These are phyloP conservation scores for Penicillium sp. DNA, from an alignment of 2,329 filamentous ascomycete genomes.

Conservation along the genomic window DNA sequence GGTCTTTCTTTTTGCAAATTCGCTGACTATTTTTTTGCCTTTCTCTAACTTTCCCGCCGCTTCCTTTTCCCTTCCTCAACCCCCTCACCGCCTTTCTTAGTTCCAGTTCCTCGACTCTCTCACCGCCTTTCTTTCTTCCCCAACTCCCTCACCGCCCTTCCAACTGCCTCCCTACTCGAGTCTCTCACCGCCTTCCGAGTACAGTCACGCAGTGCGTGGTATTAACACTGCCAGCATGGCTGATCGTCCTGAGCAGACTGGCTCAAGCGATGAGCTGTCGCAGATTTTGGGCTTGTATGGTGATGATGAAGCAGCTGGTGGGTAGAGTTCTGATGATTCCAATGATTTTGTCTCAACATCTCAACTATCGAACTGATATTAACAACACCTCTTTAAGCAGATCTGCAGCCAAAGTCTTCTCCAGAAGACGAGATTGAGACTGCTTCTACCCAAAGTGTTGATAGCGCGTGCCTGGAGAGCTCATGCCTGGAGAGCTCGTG, in stretches of 20 bases:
- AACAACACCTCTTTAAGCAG: background rate
- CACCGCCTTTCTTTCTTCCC: background rate
- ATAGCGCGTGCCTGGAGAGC: background rate
- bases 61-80: too few relatives aligned
- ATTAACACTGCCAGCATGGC: background rate
- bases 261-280: background rate
- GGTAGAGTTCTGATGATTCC: background rate
- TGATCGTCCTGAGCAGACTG: background rate
- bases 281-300: background rate
- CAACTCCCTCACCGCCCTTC: too few relatives aligned
- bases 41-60: too few relatives aligned
- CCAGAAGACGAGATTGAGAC: background rate
- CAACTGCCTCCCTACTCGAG: background rate
- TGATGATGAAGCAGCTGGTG: background rate
- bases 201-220: background rate
- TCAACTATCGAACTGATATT: background rate
- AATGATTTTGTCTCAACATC: background rate
- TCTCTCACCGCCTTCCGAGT: background rate
- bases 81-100: background rate
- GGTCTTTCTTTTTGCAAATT: background rate
- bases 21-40: too few relatives aligned
- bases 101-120: background rate
- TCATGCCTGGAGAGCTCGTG: background rate
- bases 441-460: background rate
- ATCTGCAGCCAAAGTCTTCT: background rate